Base-by-base conservation (phyloP, 2,329 filamentous ascomycete species). In the Colletotrichum phormii region DNA sequence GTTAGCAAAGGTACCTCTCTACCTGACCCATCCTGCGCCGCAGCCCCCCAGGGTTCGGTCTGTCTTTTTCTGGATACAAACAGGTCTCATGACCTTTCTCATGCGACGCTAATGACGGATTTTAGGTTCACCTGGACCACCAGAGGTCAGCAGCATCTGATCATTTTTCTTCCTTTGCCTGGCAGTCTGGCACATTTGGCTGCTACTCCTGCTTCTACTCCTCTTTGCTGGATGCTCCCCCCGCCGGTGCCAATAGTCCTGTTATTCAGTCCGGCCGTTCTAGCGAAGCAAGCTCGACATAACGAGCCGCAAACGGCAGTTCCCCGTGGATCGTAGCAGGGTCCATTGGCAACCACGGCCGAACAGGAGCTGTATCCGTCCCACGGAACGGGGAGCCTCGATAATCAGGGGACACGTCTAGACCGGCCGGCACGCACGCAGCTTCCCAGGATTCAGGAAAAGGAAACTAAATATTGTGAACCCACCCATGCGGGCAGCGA, bases 121-220 rank as follows among this genome's bases (percentile, higher is more conserved):
- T 73, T 75, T 73, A 74, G 64, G 70, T 67, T 71, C 74, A 75
- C 73, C 67, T 75, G 74, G 70, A 53, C 67, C 70, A 73, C 65
- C 24, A 74, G 46, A 70, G 70, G 64, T 69, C 72, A 69, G 72
- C 72, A 74, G 69, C 70, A 73, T 74, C 70, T 74, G 64, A 73
- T 65, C 70, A 74, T 63, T 65, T 60, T 63, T 55, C n/a, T 22
- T 55, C 13, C 37, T 42, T 42, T 53, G 31, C 54, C 12, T 49
- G 42, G 42, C 37, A 42, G 13, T 42, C 37, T 42, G 37, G 37
- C 37, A 15, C 13, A 42, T 42, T 15, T 22, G 26, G 55, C 31
- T 55, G 29, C 42, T 29, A 18, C 26, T 26, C n/a, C 54, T 61
- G 18, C 55, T n/a, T 4, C 26, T 46, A 37, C 64, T 53, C 42